Evolutionary conservation across 2,329 filamentous ascomycete genomes (phyloP).

Genomic region (Mollisiaceae sp.): DNA sequence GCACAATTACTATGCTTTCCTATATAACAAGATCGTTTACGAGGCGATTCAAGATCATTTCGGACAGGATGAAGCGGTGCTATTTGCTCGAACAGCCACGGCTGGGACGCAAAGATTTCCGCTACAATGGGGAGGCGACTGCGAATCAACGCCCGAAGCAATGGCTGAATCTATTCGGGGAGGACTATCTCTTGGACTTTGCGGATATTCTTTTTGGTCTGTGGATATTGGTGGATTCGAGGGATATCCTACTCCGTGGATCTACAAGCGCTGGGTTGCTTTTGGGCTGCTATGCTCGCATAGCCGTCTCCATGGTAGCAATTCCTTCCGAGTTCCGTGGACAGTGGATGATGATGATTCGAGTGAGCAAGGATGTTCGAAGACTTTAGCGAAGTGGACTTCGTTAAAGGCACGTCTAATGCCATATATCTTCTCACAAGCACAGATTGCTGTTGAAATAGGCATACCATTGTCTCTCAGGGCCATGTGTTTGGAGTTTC

Average conservation of each 20-base stretch:
- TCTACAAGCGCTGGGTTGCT: constrained; percentile 69
- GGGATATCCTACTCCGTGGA: constrained; percentile 59
- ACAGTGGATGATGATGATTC: constrained; percentile 60
- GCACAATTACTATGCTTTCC: constrained; percentile 68
- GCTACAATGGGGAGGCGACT: constrained; percentile 66
- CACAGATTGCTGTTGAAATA: constrained; percentile 52
- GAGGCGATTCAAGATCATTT: constrained; percentile 55
- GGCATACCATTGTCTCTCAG: constrained; percentile 61
- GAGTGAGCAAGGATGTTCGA: constrained; percentile 53
- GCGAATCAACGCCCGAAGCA: constrained; percentile 65
- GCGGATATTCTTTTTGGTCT: constrained; percentile 65
- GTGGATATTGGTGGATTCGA: constrained; percentile 69
- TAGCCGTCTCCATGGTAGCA: constrained; percentile 62
- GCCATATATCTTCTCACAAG: constrained; percentile 61
- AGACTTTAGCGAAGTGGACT: constrained; percentile 51
- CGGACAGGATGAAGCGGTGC: constrained; percentile 56
- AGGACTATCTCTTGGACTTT: constrained; percentile 60
- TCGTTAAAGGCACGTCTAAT: constrained; percentile 59
- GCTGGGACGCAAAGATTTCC: constrained; percentile 65
- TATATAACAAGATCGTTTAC: constrained; percentile 66
- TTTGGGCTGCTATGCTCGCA: constrained; percentile 67
- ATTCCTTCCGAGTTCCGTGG: constrained; percentile 68
- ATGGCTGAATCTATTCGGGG: constrained; percentile 67
- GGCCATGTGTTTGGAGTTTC: constrained; percentile 65
- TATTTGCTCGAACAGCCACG: constrained; percentile 64